phyloP scores from a whole-genome alignment of 352 stramenopile species.

The Lagenidium giganteum region DNA sequence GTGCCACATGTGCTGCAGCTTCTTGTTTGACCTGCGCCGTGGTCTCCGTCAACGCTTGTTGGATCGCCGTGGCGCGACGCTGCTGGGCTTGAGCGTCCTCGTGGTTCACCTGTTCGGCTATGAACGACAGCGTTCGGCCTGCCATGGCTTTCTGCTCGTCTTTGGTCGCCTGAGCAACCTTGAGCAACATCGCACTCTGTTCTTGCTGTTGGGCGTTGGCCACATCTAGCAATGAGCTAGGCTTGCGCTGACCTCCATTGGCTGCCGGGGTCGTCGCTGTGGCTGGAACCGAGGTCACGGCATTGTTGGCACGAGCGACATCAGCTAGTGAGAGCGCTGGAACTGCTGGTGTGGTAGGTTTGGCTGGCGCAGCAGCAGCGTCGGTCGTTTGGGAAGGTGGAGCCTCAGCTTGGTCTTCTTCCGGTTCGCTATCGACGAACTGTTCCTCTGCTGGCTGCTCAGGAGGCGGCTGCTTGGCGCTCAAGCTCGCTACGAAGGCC shows the following conservation, averaged over 20 bases:
- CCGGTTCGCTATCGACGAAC: constrained; percentile 24
- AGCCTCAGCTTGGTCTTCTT: constrained; percentile 3
- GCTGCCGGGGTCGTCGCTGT: neutral
- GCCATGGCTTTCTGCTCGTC: constrained; percentile 2
- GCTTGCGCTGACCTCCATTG: neutral
- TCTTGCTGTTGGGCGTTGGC: constrained; percentile 4
- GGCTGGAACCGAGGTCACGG: constrained; percentile 1
- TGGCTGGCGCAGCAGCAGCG: neutral
- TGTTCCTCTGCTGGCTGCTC: constrained; percentile 14
- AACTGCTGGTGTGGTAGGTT: neutral
- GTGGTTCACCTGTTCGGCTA: constrained; percentile 36
- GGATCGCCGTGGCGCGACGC: constrained; percentile 14
- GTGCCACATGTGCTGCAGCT: constrained; percentile 11
- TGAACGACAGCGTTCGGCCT: constrained; percentile 12
- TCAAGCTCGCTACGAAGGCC: constrained; percentile 31
- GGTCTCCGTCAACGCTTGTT: constrained; percentile 16
- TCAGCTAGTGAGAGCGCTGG: too few species aligned
- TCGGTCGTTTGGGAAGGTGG: neutral
- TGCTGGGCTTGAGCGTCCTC: constrained; percentile 20
- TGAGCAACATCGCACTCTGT: constrained; percentile 7
- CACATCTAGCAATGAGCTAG: constrained; percentile 1
- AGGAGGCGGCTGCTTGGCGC: constrained; percentile 13
- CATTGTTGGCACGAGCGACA: constrained; percentile 3
- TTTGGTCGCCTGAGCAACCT: constrained; percentile 12
- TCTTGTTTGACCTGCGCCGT: constrained; percentile 28